Percentiles rank a stretch among this genome's conserved stretches.
phyloP scores from a whole-genome alignment of 768 basidiomycete species.

The Sistotremastrum niveocremeum region DNA sequence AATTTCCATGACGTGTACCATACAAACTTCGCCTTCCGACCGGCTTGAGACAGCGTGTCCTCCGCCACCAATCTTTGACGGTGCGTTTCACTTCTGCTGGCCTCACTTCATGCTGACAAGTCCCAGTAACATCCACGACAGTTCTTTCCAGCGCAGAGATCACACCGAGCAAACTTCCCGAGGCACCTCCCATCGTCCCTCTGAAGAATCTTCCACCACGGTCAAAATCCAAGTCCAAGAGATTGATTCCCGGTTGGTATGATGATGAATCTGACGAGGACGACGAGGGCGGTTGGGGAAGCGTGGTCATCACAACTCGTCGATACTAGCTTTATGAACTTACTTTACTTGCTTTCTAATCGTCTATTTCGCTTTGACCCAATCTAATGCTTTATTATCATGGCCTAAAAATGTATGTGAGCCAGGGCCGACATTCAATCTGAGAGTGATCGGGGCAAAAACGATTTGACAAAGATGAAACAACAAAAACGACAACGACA shows the following conservation, averaged over 20 bases:
- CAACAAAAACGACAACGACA: no score
- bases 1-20: background rate
- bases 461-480: no score
- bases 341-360: no score
- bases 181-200: background rate
- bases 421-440: no score
- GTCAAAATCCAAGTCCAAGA: slow-evolving; percentile 2
- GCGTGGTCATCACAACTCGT: slow-evolving; percentile 3
- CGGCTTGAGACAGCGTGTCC: background rate
- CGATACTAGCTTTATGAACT: background rate
- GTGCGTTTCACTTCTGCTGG: background rate
- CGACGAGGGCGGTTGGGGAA: slow-evolving; percentile 4
- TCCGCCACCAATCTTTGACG: background rate
- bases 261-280: slow-evolving; percentile 5
- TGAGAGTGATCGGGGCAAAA: no score
- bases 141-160: background rate
- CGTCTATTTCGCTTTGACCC: no score
- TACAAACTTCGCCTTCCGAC: background rate
- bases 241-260: slow-evolving; percentile 3
- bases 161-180: background rate
- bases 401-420: no score
- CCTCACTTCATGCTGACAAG: slow-evolving; percentile 1
- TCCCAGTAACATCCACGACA: background rate
- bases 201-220: background rate
- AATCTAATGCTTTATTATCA: no score